A percentile compares a stretch with the other conserved stretches of the same genome.
These are phyloP conservation scores for Lepidium campestre DNA, from an alignment of 441 rosid genomes.

Conservation along the genomic window DNA sequence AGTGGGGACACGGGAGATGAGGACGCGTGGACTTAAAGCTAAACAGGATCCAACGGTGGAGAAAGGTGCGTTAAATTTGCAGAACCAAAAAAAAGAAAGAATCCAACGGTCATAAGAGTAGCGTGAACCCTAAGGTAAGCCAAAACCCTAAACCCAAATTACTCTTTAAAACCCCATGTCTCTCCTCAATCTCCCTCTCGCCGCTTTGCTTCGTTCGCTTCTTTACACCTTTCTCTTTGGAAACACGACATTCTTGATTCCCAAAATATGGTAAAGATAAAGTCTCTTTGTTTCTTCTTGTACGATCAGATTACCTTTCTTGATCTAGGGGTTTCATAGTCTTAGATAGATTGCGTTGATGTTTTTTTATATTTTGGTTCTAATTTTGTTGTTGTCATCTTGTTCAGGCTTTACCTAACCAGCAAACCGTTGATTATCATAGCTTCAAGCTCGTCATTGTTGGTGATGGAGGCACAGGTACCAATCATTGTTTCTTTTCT, in stretches of 20 bases:
- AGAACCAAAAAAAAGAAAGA: neutral
- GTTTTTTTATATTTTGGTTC: neutral
- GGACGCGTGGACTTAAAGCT: conserved; percentile 22
- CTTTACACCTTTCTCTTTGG: neutral
- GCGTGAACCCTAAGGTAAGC: conserved; percentile 66
- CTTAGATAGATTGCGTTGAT: conserved; percentile 11
- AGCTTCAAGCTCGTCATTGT: conserved; percentile 79
- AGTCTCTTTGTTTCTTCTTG: neutral
- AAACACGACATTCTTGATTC: no score
- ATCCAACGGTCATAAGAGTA: conserved; percentile 34
- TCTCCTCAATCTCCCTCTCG: neutral
- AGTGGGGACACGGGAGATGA: no score
- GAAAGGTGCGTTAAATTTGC: conserved; percentile 6
- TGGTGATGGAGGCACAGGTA: conserved; percentile 81
- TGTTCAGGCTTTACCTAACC: conserved; percentile 76
- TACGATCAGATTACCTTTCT: neutral
- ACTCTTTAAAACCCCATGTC: conserved; percentile 1
- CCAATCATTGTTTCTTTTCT: neutral
- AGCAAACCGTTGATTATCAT: conserved; percentile 78
- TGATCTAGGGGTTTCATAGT: neutral
- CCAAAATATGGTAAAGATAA: neutral
- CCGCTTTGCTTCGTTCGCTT: neutral
- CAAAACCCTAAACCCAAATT: conserved; percentile 18
- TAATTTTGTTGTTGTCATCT: neutral
- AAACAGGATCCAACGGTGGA: conserved; percentile 29